Base-by-base conservation (phyloP, 2,329 filamentous ascomycete species). In the Aspergillus pseudoviridinutans region DNA sequence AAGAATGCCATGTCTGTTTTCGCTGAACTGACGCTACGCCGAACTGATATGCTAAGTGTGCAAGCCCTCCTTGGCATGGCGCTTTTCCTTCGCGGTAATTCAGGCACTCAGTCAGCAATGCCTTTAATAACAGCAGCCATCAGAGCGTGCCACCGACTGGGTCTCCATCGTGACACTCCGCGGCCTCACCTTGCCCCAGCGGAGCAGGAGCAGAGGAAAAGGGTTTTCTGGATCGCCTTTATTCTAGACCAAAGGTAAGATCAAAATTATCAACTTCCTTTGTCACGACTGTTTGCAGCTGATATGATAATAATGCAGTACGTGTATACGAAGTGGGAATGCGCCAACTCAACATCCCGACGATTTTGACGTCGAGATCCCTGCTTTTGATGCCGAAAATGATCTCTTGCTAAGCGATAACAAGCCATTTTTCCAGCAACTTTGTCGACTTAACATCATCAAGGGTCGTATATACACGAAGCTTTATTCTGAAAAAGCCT, bases 1-100 rank as follows among this genome's bases (percentile, higher is more conserved):
- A 97, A 97, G 79, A 97, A 97, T 70, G 92, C 93, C 38, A 88
- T 97, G 82, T 91, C 89, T 10, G 90, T 96, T 29, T 91, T 95
- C 69, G 85, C 91, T 0, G 93, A 97, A 73, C 78, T 97, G 59
- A 91, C 91, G 1, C 89, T 97, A 84, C 89, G 92, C 50, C 96
- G 96, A 68, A 96, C 91, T 5, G 93, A 97, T 74, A 79, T 97
- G 17, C 79, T 97, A 29, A 96, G 92, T 66, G 91, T 97, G 3
- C 93, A 97, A 74, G 93, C 92, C 25, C 80, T 97, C 50, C 79
- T 97, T 14, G 92, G 91, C 56, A 96, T 97, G 88, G 87, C 91
- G 0, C 79, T 97, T 22, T 97, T 97, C 76, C 84, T 97, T 76
- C 90, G 96, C 69, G 93, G 93, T 54, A 97, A 93, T 3, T 92